phyloP scores from a whole-genome alignment of 257 asterid species.

The Ballota nigra region DNA sequence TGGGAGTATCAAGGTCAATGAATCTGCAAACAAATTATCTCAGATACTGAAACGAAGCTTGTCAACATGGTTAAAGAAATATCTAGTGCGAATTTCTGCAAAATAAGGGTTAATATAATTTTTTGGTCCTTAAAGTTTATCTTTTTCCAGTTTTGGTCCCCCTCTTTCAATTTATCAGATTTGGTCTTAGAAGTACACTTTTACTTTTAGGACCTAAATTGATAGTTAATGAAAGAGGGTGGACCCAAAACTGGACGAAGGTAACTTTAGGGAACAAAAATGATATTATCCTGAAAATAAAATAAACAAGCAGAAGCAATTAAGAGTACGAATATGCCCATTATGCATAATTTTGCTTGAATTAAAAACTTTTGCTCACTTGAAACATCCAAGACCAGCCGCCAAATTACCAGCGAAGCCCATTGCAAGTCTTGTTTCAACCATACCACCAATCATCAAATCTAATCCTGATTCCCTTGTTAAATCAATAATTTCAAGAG shows the following conservation, averaged over 20 bases:
- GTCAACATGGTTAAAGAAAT: background rate
- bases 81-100: background rate
- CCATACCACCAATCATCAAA: conserved; percentile 97
- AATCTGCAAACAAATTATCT: conserved; percentile 45
- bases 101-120: background rate
- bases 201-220: too few relatives aligned
- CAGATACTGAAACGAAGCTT: background rate
- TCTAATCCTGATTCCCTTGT: conserved; percentile 62
- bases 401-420: conserved; percentile 95
- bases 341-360: background rate
- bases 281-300: background rate
- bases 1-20: conserved; percentile 85
- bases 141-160: too few relatives aligned
- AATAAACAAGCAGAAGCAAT: background rate
- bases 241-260: too few relatives aligned
- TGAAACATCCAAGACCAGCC: conserved; percentile 92
- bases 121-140: background rate
- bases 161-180: too few relatives aligned
- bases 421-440: conserved; percentile 91
- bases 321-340: background rate
- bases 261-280: too few relatives aligned
- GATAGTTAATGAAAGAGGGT: too few relatives aligned
- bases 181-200: too few relatives aligned
- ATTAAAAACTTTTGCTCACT: conserved; percentile 45
- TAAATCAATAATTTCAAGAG: conserved; percentile 70